These are phyloP conservation scores for Tolypocladium paradoxum DNA, from an alignment of 2,329 filamentous ascomycete species.

Conservation along the genomic window DNA sequence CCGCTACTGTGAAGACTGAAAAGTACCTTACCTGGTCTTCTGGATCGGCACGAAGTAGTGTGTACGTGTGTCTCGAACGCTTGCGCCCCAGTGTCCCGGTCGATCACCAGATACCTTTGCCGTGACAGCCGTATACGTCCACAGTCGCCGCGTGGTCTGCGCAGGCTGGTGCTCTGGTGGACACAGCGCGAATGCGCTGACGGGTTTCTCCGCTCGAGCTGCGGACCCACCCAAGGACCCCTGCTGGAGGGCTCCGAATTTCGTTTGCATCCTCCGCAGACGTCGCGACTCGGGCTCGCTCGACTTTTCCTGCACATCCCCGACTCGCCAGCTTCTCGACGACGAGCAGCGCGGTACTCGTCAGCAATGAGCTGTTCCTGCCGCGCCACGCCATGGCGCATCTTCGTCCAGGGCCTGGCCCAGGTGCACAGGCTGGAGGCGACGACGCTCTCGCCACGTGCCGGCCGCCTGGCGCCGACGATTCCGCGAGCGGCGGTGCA, in stretches of 20 bases:
- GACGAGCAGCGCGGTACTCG: background rate
- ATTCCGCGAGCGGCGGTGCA: background rate
- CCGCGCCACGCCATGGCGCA: constrained; percentile 30
- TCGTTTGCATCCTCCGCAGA: background rate
- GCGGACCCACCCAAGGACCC: background rate
- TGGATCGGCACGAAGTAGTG: no score
- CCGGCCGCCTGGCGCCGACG: background rate
- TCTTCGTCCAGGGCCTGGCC: constrained; percentile 36
- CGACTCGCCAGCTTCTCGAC: constrained; percentile 2
- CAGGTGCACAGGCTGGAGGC: constrained; percentile 25
- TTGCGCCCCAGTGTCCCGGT: background rate
- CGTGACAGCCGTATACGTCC: background rate
- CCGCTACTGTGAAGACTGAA: background rate
- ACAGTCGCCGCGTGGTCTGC: background rate
- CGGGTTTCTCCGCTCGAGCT: background rate
- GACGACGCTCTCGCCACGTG: constrained; percentile 1
- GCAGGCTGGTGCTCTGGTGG: background rate
- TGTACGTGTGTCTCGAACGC: background rate
- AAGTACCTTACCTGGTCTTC: background rate
- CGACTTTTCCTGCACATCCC: background rate
- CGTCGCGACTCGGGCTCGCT: background rate
- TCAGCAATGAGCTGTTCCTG: constrained; percentile 37
- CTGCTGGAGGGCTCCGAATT: background rate
- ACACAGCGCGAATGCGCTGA: background rate
- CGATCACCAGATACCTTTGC: background rate